These are phyloP conservation scores for Prunus campanulata DNA, from an alignment of 306 rosid genomes.

Conservation along the genomic window DNA sequence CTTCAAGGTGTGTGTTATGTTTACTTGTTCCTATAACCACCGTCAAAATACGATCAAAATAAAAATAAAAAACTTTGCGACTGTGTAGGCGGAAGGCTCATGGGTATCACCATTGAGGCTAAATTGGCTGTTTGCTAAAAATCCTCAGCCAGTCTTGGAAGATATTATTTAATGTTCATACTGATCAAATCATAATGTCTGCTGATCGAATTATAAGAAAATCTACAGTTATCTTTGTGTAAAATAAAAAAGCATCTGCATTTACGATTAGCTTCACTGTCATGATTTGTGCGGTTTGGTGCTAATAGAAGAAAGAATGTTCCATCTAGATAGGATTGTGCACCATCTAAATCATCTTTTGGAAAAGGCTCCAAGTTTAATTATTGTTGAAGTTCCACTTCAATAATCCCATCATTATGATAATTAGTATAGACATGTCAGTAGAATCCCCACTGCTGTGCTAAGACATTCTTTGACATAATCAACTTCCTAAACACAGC, in stretches of 20 bases:
- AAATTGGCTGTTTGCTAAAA: background rate
- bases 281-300: background rate
- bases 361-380: background rate
- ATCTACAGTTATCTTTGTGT: background rate
- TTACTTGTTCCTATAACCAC: background rate
- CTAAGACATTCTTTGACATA: background rate
- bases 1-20: slow-evolving; percentile 58
- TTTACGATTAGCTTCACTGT: background rate
- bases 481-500: background rate
- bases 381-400: background rate
- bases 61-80: too few relatives aligned
- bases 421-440: background rate
- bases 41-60: background rate
- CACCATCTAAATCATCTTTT: background rate
- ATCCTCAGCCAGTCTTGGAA: too few relatives aligned
- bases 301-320: background rate
- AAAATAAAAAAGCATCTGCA: background rate
- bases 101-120: background rate
- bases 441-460: background rate
- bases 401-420: background rate
- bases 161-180: too few relatives aligned
- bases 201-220: background rate
- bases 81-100: background rate
- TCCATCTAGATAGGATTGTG: background rate
- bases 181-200: background rate